Conservation (phyloP, 2,329 filamentous ascomycete species). For the Aspergillus viridinutans region DNA sequence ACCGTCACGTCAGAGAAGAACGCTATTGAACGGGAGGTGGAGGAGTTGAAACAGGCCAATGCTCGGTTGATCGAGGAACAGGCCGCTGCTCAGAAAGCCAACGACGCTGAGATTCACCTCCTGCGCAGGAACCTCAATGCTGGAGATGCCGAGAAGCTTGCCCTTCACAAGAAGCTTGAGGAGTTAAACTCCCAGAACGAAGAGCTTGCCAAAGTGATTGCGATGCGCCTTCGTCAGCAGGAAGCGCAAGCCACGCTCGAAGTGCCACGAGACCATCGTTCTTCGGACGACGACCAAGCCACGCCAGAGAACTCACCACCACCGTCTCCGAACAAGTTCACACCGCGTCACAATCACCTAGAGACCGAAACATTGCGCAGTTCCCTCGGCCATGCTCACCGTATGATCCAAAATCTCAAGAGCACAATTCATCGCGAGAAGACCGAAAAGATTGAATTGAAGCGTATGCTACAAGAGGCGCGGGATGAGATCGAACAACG, state of each 20-base stretch:
- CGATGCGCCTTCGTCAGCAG: conserved; percentile 64
- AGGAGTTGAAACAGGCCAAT: conserved; percentile 78
- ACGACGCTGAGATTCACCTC: conserved; percentile 82
- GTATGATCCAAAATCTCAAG: conserved; percentile 93
- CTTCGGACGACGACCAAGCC: conserved; percentile 61
- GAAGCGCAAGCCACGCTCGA: conserved; percentile 61
- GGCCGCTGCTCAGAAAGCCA: conserved; percentile 68
- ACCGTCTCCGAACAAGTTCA: conserved; percentile 83
- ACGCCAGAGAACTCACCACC: conserved; percentile 90
- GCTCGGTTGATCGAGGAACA: conserved; percentile 80
- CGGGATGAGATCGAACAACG: conserved; percentile 81
- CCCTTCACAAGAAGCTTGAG: conserved; percentile 78
- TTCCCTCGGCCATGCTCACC: conserved; percentile 87
- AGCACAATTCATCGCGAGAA: conserved; percentile 96
- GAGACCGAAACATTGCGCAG: conserved; percentile 95
- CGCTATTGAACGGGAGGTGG: conserved; percentile 75
- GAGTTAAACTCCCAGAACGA: conserved; percentile 86
- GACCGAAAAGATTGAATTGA: conserved; percentile 95
- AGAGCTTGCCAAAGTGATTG: conserved; percentile 80
- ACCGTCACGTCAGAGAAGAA: conserved; percentile 70
- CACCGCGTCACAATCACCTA: conserved; percentile 83
- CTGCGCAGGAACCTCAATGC: conserved; percentile 75
- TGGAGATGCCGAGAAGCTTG: conserved; percentile 72
- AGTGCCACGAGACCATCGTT: conserved; percentile 59
- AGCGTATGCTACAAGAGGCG: conserved; percentile 90